Conservation (phyloP, 768 basidiomycete species). For the Neoboletus brunneissimus region DNA sequence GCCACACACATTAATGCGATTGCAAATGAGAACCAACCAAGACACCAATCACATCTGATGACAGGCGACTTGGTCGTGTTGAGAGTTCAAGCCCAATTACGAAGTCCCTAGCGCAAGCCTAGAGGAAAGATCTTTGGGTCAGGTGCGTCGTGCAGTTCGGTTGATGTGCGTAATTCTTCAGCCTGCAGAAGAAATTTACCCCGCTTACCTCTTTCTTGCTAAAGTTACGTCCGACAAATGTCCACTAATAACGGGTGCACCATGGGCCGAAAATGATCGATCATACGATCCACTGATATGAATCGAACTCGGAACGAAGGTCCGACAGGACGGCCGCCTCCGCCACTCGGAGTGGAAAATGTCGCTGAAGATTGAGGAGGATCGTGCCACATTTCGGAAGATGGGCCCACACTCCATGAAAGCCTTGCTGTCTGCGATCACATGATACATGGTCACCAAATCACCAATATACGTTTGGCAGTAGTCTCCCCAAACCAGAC, state of each 20-base stretch:
- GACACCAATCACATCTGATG: background rate
- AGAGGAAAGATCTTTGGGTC: background rate
- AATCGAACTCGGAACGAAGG: too few relatives aligned
- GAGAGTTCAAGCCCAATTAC: background rate
- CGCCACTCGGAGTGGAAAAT: too few relatives aligned
- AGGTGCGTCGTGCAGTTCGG: background rate
- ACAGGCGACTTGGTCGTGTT: background rate
- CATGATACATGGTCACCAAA: background rate
- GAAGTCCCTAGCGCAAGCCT: too few relatives aligned
- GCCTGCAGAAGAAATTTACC: conserved; percentile 1
- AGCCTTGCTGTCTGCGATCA: too few relatives aligned
- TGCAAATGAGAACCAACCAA: background rate
- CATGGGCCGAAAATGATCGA: too few relatives aligned
- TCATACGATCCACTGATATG: too few relatives aligned
- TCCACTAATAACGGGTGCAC: too few relatives aligned
- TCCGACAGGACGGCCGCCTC: too few relatives aligned
- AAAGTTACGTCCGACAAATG: background rate
- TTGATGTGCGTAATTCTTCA: background rate
- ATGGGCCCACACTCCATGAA: background rate
- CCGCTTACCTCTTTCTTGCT: background rate
- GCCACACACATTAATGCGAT: background rate
- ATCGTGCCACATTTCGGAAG: background rate
- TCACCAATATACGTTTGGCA: background rate
- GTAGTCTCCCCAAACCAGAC: too few relatives aligned
- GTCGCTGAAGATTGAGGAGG: background rate